Evolutionary conservation across 805 yeast species (phyloP).

Genomic region (Grigorovia yakushimaensis): DNA sequence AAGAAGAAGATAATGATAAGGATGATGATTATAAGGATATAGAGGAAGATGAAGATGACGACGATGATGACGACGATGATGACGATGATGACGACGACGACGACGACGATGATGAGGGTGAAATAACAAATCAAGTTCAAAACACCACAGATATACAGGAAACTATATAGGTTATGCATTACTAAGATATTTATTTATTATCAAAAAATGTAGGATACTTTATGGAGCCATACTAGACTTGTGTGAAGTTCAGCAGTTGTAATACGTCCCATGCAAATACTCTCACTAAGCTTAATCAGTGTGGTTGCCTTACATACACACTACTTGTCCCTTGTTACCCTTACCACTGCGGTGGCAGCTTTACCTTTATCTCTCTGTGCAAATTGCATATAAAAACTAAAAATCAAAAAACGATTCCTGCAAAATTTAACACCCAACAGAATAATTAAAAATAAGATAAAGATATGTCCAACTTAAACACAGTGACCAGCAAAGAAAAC

Average conservation of each 20-base stretch:
- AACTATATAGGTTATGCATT: neutral
- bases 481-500: neutral
- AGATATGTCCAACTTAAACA: neutral
- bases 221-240: too few species aligned
- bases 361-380: neutral
- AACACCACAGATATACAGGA: neutral
- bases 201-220: too few species aligned
- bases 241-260: too few species aligned
- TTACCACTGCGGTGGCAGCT: too few species aligned
- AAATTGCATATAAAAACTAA: neutral
- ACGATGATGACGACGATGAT: conserved; percentile 36
- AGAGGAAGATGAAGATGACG: conserved; percentile 42
- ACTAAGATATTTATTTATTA: too few species aligned
- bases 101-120: conserved; percentile 1
- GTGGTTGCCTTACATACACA: too few species aligned
- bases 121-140: neutral
- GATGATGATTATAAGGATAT: conserved; percentile 21
- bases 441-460: too few species aligned
- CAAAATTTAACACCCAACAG: neutral
- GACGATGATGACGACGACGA: conserved; percentile 6
- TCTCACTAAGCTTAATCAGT: too few species aligned
- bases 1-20: conserved; percentile 24
- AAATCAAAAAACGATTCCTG: neutral
- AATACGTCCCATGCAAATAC: too few species aligned
- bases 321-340: neutral